These are phyloP conservation scores for Pachyrhizus erosus DNA, from an alignment of 306 rosid species.

Conservation along the genomic window DNA sequence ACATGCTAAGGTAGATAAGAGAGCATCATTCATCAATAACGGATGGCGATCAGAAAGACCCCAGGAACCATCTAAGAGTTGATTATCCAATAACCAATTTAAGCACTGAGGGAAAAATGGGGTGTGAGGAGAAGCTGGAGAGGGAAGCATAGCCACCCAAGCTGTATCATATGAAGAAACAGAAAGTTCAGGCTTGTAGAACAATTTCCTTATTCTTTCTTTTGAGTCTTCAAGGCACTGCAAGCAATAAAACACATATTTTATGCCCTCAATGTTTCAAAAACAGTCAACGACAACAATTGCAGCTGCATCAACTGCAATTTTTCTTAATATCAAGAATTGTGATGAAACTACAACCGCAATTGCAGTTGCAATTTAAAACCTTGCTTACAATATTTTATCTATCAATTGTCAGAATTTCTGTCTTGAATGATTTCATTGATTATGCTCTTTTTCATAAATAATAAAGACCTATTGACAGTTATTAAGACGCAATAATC, in stretches of 20 bases:
- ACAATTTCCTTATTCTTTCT: conserved; percentile 67
- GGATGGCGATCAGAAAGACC: conserved; percentile 59
- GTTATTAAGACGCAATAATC: too few species aligned
- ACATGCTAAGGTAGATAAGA: conserved; percentile 76
- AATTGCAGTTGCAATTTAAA: not conserved
- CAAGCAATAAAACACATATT: conserved; percentile 15
- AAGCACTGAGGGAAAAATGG: conserved; percentile 83
- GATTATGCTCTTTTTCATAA: too few species aligned
- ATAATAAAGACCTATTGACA: too few species aligned
- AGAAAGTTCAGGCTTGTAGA: conserved; percentile 73
- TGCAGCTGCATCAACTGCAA: not conserved
- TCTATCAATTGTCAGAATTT: too few species aligned
- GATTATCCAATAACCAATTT: conserved; percentile 77
- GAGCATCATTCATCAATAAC: conserved; percentile 66
- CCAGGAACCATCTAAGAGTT: conserved; percentile 87
- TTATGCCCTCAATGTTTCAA: not conserved
- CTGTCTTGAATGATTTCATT: too few species aligned
- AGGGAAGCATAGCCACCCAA: conserved; percentile 92
- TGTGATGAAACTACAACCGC: not conserved
- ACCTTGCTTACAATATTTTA: not conserved
- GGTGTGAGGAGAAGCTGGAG: conserved; percentile 51
- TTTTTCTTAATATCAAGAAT: not conserved
- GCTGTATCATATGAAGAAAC: conserved; percentile 89
- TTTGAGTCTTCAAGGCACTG: conserved; percentile 66
- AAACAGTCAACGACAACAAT: not conserved